Conservation (phyloP, 2,329 filamentous ascomycete genomes). For the Xylariales sp. region DNA sequence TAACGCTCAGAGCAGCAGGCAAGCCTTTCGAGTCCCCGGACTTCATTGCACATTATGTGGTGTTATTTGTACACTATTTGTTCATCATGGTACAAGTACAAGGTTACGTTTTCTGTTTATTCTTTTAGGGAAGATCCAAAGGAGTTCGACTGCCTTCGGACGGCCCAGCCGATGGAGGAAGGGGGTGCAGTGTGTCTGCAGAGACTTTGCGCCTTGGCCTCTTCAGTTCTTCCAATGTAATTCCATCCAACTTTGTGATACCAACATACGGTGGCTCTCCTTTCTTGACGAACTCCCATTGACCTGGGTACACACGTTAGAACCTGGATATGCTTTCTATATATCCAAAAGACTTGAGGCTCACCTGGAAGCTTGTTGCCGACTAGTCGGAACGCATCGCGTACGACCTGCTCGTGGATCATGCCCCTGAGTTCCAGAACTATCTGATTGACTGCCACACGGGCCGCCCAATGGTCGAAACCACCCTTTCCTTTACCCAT, state of each 20-base stretch:
- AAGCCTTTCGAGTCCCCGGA: neutral
- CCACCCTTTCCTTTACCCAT: slow-evolving; percentile 99
- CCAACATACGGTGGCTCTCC: slow-evolving; percentile 91
- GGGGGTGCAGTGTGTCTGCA: slow-evolving; percentile 50
- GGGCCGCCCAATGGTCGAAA: slow-evolving; percentile 95
- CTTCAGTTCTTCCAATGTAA: slow-evolving; percentile 86
- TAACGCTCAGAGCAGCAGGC: neutral
- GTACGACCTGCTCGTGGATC: slow-evolving; percentile 92
- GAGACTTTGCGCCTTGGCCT: slow-evolving; percentile 77
- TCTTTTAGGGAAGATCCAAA: slow-evolving; percentile 42
- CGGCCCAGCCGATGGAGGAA: slow-evolving; percentile 33
- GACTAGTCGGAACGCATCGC: slow-evolving; percentile 92
- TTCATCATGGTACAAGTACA: slow-evolving; percentile 14
- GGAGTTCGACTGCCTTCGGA: slow-evolving; percentile 39
- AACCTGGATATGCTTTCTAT: neutral
- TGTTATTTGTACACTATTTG: slow-evolving; percentile 33
- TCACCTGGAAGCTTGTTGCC: slow-evolving; percentile 93
- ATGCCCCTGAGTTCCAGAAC: slow-evolving; percentile 93
- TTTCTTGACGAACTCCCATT: slow-evolving; percentile 94
- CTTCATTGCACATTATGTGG: slow-evolving; percentile 24
- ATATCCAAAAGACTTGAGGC: slow-evolving; percentile 56
- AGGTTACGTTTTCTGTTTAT: slow-evolving; percentile 10
- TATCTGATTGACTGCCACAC: slow-evolving; percentile 90
- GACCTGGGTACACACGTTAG: slow-evolving; percentile 60
- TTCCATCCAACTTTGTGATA: slow-evolving; percentile 86